phyloP scores from a whole-genome alignment of 805 yeast species.

The Candida gorgasii region DNA sequence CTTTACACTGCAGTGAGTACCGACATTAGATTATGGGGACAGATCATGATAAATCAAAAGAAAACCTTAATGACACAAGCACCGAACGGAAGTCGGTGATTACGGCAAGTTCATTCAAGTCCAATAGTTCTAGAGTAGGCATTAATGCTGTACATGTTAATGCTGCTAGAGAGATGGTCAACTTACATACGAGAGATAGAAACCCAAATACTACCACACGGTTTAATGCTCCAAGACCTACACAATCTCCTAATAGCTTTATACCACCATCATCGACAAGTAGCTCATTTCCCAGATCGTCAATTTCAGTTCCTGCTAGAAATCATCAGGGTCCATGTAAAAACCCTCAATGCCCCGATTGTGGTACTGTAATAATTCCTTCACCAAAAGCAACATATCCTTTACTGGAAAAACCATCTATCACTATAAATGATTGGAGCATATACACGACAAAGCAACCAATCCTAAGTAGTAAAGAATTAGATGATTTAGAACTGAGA shows the following conservation, averaged over 20 bases:
- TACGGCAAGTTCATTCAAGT: neutral
- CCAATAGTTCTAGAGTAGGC: slow-evolving; percentile 19
- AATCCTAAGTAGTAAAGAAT: slow-evolving; percentile 69
- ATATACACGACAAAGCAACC: slow-evolving; percentile 73
- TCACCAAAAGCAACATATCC: slow-evolving; percentile 70
- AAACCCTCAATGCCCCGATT: slow-evolving; percentile 56
- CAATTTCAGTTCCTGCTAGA: slow-evolving; percentile 43
- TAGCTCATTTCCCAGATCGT: neutral
- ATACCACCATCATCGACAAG: neutral
- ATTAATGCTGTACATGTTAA: slow-evolving; percentile 57
- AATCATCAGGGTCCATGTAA: slow-evolving; percentile 36
- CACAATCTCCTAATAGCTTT: neutral
- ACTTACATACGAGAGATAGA: slow-evolving; percentile 48
- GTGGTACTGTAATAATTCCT: slow-evolving; percentile 78
- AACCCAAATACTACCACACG: slow-evolving; percentile 9
- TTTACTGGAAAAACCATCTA: slow-evolving; percentile 65
- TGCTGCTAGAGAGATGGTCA: slow-evolving; percentile 65
- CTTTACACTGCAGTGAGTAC: neutral
- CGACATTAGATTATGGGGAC: neutral
- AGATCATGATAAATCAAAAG: neutral
- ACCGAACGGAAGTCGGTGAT: neutral
- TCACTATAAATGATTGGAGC: slow-evolving; percentile 72
- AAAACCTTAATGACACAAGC: neutral
- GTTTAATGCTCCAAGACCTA: neutral
- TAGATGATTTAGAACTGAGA: slow-evolving; percentile 59